Evolutionary conservation across 2,329 filamentous ascomycete genomes (phyloP), one percentile per base, ranked within the genome.

Genomic region (Stagonosporopsis chrysanthemi): DNA sequence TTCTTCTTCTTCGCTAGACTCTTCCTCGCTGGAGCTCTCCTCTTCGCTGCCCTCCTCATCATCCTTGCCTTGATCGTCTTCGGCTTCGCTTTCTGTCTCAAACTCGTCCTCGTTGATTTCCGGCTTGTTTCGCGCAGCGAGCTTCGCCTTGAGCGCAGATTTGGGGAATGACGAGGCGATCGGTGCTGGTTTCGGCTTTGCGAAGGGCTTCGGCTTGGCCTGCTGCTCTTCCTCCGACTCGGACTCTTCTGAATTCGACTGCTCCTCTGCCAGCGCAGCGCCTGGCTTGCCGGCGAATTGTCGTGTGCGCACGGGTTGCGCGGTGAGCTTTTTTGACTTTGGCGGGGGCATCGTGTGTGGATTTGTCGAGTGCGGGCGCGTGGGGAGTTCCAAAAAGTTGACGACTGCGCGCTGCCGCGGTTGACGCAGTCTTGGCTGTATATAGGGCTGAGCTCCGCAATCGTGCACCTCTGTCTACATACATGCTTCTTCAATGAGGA

Each of bases 271-370:
- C 55, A 72, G 69, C 5, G 61, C 62, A 58, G 81, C 83, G 7
- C 80, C 84, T 15, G 88, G 82, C 77, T 97, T 98, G 64, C 95
- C 94, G 15, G 94, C 89, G 56, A 92, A 88, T 70, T 97, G 90
- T 55, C 95, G 90, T 65, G 88, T 86, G 74, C 88, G 88, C 56
- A 89, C 79, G 3, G 91, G 92, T 72, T 97, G 97, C 61, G 93
- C 92, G 62, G 94, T 98, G 91, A 98, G 97, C 71, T 91, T 90
- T 75, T 91, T 92, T 2, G 67, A 36, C 43, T 56, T 69, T 12
- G 69, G 63, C 12, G 88, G 86, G 60, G 90, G 88, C 84, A 86
- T 71, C 9, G 46, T 45, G 48, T 29, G 17, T 6, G 23, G 31
- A 15, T 15, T 7, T 35, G 44, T 35, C 9, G 41, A 38, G 22